Percentiles rank a stretch among this genome's conserved stretches.
Evolutionary conservation across 2,329 filamentous ascomycete genomes (phyloP).

Genomic region (Venturia nashicola): DNA sequence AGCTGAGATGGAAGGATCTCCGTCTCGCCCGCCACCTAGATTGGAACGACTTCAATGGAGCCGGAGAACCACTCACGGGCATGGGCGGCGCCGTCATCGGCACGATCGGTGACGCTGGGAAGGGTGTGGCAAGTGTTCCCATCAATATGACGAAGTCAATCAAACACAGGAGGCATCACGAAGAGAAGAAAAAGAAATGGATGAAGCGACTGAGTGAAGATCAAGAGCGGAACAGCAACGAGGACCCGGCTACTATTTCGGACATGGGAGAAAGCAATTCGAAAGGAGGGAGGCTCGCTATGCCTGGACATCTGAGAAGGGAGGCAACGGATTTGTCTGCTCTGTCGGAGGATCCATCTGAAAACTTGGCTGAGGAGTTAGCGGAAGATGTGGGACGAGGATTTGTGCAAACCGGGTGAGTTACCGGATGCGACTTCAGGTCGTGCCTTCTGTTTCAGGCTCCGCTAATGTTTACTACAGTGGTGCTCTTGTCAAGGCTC

Average conservation of each 20-base stretch:
- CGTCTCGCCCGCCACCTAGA: constrained; percentile 35
- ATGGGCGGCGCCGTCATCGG: constrained; percentile 67
- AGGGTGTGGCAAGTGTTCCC: constrained; percentile 53
- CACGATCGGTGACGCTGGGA: constrained; percentile 51
- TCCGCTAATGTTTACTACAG: constrained; percentile 20
- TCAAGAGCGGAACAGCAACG: constrained; percentile 5
- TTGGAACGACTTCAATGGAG: constrained; percentile 26
- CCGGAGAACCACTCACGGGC: constrained; percentile 27
- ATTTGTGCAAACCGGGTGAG: constrained; percentile 48
- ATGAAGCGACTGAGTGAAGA: constrained; percentile 17
- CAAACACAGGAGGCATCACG: constrained; percentile 40
- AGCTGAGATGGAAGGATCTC: constrained; percentile 50
- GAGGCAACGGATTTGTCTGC: constrained; percentile 20
- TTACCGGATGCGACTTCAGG: too few species aligned
- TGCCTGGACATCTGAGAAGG: constrained; percentile 9
- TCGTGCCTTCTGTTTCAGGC: too few species aligned
- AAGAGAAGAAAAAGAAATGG: constrained; percentile 31
- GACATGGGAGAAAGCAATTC: not conserved
- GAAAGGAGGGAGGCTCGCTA: not conserved
- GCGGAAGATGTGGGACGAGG: constrained; percentile 49
- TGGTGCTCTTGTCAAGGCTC: constrained; percentile 62
- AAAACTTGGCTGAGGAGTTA: constrained; percentile 22
- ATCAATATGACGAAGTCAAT: constrained; percentile 47
- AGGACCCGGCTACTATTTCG: not conserved
- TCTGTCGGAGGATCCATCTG: constrained; percentile 19